Conservation (phyloP, 106 monocot species). For the Phalaenopsis aphrodite region DNA sequence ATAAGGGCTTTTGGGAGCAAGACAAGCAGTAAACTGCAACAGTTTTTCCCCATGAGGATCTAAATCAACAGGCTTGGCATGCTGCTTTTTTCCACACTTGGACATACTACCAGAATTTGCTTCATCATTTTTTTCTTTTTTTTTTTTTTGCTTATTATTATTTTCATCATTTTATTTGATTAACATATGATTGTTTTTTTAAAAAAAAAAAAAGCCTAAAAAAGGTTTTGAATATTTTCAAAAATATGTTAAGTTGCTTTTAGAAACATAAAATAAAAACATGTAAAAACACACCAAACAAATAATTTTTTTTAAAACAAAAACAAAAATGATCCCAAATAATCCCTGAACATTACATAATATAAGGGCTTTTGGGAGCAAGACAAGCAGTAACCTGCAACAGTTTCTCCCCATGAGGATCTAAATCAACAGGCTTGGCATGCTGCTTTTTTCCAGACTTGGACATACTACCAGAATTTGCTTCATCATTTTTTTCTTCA, state of each 20-base stretch:
- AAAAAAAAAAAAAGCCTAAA: too few relatives aligned
- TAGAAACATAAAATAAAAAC: too few relatives aligned
- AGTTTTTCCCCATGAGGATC: conserved; percentile 95
- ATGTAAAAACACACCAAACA: too few relatives aligned
- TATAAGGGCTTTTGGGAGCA: not conserved
- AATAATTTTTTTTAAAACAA: too few relatives aligned
- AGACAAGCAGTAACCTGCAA: conserved; percentile 57
- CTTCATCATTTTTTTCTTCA: conserved; percentile 74
- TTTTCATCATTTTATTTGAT: too few relatives aligned
- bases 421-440: conserved; percentile 70
- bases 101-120: conserved; percentile 37
- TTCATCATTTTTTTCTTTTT: conserved; percentile 55
- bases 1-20: not conserved
- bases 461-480: conserved; percentile 36
- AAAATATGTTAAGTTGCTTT: too few relatives aligned
- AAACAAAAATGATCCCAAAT: too few relatives aligned
- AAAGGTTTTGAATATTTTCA: too few relatives aligned
- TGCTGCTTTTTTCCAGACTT: conserved; percentile 72
- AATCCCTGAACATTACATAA: not conserved
- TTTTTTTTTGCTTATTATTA: too few relatives aligned
- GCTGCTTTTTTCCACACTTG: conserved; percentile 69
- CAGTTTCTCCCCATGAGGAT: conserved; percentile 90
- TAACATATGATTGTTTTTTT: too few relatives aligned
- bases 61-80: conserved; percentile 64
- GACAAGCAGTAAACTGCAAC: conserved; percentile 56